phyloP scores from a whole-genome alignment of 345 rosid genomes.

The Citropsis articulata region DNA sequence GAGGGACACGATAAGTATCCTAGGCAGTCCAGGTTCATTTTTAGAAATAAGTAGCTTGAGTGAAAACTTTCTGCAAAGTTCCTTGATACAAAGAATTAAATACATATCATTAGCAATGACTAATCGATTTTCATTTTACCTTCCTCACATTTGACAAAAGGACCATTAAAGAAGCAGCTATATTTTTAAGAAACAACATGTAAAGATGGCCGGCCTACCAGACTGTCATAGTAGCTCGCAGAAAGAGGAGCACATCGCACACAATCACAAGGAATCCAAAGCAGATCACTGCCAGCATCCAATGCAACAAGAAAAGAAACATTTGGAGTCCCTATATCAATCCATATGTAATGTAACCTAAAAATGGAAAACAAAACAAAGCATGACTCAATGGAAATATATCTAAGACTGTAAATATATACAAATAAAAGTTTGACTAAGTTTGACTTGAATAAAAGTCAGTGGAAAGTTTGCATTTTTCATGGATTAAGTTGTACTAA shows the following conservation, averaged over 20 bases:
- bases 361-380: neutral
- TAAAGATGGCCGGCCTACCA: constrained; percentile 46
- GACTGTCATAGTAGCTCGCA: constrained; percentile 52
- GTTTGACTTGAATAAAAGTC: neutral
- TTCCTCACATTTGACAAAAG: neutral
- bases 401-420: neutral
- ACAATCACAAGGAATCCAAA: constrained; percentile 92
- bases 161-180: neutral
- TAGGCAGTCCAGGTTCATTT: neutral
- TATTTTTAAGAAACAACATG: neutral
- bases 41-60: neutral
- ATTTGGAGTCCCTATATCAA: constrained; percentile 74
- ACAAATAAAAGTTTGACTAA: neutral
- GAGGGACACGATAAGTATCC: neutral
- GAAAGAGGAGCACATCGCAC: constrained; percentile 73
- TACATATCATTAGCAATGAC: neutral
- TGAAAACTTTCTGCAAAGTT: neutral
- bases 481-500: neutral
- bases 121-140: neutral
- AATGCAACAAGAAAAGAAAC: constrained; percentile 83
- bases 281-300: constrained; percentile 79
- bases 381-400: neutral
- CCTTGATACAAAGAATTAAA: neutral
- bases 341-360: constrained; percentile 86
- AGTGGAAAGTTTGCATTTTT: neutral